Evolutionary conservation across 2,329 filamentous ascomycete species (phyloP), one percentile per base, ranked within the genome.

Genomic region (Plenodomus tracheiphilus): DNA sequence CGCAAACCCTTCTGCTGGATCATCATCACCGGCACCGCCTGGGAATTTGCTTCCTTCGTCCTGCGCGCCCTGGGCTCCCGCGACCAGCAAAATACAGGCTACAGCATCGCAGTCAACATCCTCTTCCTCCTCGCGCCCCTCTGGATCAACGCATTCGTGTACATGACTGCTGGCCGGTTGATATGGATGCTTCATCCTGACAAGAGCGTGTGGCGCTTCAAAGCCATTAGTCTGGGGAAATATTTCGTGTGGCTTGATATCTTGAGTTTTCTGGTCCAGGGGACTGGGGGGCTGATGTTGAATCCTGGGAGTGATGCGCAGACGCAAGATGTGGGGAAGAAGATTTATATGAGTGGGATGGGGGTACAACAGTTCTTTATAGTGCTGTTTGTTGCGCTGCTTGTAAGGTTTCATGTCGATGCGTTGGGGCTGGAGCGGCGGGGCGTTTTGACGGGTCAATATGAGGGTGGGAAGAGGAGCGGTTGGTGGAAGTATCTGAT

Each of bases 181-280:
- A 68, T 77, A 19, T 69, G 70, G 46, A 73, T 68, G 48, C 74
- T 72, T 51, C 59, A 72, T 3, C 66, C 71, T 0, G 58, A 63
- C 1, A 62, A 65, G n/a, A 60, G 50, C n/a, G 49, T 77, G 2
- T 64, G 55, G 28, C 51, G 65, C 2, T 62, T 78, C 49, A 69
- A 72, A 17, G 73, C 74, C 0, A 60, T 60, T 7, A 64, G 65
- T 15, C 68, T 77, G 15, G 74, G 69, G 2, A 66, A 65, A 18
- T 68, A 74, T 48, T 79, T 79, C 42, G 76, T 79, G 16, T 66
- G 68, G 47, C 67, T 77, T 5, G 77, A 79, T 47, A 66, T 79
- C 25, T 35, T 74, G 10, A 63, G 74, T 6, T 80, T 80, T 56
- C 25, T 80, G 17, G 62, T 79, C 8, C 77, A 80, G 52, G 65